Evolutionary conservation across 306 rosid species (phyloP), one percentile per base, ranked within the genome.

Genomic region (Trifolium repens): DNA sequence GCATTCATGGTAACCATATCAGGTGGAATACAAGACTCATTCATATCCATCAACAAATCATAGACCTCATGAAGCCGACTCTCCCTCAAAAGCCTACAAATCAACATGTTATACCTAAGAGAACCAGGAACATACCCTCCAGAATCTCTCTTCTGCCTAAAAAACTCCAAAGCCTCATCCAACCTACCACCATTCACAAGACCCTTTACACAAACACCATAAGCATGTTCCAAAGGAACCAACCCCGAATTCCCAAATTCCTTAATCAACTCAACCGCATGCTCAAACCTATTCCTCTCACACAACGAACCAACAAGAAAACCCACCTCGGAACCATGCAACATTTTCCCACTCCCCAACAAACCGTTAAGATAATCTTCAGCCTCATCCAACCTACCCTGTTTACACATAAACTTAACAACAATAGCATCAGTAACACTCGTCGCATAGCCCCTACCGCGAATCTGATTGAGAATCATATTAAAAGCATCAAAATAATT

Each of bases 11-110:
- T 89, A 55, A 85, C 80, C 72, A 30, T 47, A 75, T 91, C 86
- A 1, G 97, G 97, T 3, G 81, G 79, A 57, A 85, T 80, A 66
- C 70, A 50, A 24, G 63, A 50, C 53, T 91, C 90, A 69, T 77
- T 82, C 98, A 94, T 94, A 81, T 94, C 98, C 83, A 78, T 82
- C 71, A 94, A 77, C 78, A 94, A 79, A 80, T 90, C 93, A 71
- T 75, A 90, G 14, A 79, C 85, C 68, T 91, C 89, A 5, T 15
- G 67, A 9, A 91, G 89, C 39, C 91, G 86, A 44, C 79, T 78
- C 86, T 90, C 69, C 79, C 79, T 87, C 86, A 94, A 78, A 74
- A 94, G 97, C 74, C 81, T 77, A 46, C 77, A 74, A 63, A 94
- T 75, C 87, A 94, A 84, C 61, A 55, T 67, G 78, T 94, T 91